These are phyloP conservation scores for Monosporascus sp. DNA, from an alignment of 2,329 filamentous ascomycete genomes.

Conservation along the genomic window DNA sequence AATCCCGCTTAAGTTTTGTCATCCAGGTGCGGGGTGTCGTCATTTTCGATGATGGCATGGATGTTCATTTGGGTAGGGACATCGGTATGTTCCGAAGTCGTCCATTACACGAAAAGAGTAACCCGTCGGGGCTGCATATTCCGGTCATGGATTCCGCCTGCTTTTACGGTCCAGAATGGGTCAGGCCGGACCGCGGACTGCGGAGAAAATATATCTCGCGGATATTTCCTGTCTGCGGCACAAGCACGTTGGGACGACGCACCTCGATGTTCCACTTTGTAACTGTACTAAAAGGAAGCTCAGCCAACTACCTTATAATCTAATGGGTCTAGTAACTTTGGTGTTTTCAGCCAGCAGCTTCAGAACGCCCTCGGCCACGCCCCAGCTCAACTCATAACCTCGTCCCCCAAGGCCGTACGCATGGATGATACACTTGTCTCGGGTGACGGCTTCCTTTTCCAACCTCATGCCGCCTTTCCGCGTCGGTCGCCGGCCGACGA, in stretches of 20 bases:
- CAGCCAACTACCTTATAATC: background rate
- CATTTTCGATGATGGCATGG: background rate
- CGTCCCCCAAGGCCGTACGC: constrained; percentile 56
- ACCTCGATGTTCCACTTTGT: no score
- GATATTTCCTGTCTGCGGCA: no score
- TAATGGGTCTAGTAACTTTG: background rate
- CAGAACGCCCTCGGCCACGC: constrained; percentile 46
- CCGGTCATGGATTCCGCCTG: no score
- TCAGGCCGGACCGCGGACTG: no score
- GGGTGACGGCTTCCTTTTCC: constrained; percentile 38
- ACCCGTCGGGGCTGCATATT: no score
- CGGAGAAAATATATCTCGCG: no score
- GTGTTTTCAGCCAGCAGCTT: constrained; percentile 28
- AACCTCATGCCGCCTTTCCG: constrained; percentile 44
- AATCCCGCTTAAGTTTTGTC: background rate
- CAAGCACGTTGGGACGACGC: no score
- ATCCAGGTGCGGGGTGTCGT: background rate
- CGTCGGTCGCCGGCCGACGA: constrained; percentile 41
- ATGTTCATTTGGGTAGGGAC: no score
- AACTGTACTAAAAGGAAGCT: background rate
- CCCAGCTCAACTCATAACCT: constrained; percentile 58
- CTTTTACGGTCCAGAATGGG: no score
- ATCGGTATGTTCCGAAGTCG: background rate
- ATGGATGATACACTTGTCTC: constrained; percentile 36
- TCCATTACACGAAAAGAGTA: background rate